These are phyloP conservation scores for Penicillium sp. DNA, from an alignment of 2,329 filamentous ascomycete genomes.

Conservation along the genomic window DNA sequence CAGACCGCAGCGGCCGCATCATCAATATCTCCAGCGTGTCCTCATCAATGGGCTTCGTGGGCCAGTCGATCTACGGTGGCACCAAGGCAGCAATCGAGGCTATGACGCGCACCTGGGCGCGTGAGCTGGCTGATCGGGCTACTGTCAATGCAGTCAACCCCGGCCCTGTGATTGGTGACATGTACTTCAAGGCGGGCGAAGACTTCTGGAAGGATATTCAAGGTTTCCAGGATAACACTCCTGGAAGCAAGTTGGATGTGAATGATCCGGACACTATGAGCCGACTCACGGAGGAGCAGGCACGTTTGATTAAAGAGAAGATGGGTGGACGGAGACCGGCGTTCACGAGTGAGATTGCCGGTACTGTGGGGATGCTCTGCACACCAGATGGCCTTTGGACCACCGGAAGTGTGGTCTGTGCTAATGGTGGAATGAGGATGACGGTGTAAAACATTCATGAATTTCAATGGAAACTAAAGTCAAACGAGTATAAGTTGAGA, in stretches of 20 bases:
- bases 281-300: slow-evolving; percentile 59
- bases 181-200: slow-evolving; percentile 60
- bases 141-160: slow-evolving; percentile 69
- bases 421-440: slow-evolving; percentile 75
- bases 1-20: slow-evolving; percentile 66
- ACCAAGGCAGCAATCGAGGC: slow-evolving; percentile 68
- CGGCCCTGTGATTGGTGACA: slow-evolving; percentile 66
- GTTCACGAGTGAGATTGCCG: slow-evolving; percentile 71
- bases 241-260: slow-evolving; percentile 47
- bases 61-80: slow-evolving; percentile 64
- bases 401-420: slow-evolving; percentile 76
- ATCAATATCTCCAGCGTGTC: slow-evolving; percentile 64
- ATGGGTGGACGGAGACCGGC: slow-evolving; percentile 60
- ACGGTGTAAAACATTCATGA: neutral
- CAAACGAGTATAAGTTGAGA: too few relatives aligned
- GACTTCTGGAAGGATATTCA: slow-evolving; percentile 61
- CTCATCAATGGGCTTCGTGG: slow-evolving; percentile 57
- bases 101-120: slow-evolving; percentile 69
- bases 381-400: slow-evolving; percentile 71
- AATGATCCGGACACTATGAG: slow-evolving; percentile 12
- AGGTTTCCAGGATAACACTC: slow-evolving; percentile 64
- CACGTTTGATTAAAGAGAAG: slow-evolving; percentile 61
- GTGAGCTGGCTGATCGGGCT: slow-evolving; percentile 61
- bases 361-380: slow-evolving; percentile 75
- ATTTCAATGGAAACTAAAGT: neutral